Conservation (phyloP, 768 basidiomycete species). For the Tubosaeta sp. region DNA sequence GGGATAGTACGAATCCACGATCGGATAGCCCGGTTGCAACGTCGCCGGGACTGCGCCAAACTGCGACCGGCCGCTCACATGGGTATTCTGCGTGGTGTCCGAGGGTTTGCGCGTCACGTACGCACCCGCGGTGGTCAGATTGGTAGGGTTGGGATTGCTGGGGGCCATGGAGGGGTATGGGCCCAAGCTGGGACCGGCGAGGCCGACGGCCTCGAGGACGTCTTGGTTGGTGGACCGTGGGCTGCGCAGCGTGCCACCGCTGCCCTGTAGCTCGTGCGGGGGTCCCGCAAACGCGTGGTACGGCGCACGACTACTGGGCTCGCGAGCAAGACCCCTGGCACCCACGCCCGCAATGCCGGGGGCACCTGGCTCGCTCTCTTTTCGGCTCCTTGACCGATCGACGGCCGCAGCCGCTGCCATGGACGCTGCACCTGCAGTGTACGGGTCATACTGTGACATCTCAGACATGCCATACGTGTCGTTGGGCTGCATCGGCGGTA, state of each 20-base stretch:
- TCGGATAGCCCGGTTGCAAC: constrained; percentile 24
- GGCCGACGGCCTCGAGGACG: constrained; percentile 26
- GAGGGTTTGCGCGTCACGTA: constrained; percentile 23
- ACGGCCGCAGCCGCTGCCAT: constrained; percentile 19
- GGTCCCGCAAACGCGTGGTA: constrained; percentile 40
- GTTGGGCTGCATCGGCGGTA: constrained; percentile 39
- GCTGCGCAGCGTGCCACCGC: constrained; percentile 14
- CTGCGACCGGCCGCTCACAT: constrained; percentile 19
- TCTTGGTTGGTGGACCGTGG: constrained; percentile 24
- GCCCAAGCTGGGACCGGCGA: constrained; percentile 9
- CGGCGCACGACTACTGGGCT: constrained; percentile 29
- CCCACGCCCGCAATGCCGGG: constrained; percentile 39
- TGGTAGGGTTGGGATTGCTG: neutral
- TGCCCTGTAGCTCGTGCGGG: constrained; percentile 14
- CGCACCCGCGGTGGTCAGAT: neutral
- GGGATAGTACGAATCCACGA: constrained; percentile 23
- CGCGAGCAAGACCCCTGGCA: constrained; percentile 28
- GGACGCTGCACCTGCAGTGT: constrained; percentile 21
- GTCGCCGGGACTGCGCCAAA: constrained; percentile 15
- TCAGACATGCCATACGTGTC: constrained; percentile 54
- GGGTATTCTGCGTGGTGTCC: constrained; percentile 25
- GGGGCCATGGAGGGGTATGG: neutral
- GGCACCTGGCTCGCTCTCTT: constrained; percentile 31
- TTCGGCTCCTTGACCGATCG: constrained; percentile 22
- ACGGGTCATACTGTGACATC: constrained; percentile 37